Evolutionary conservation across 2,329 filamentous ascomycete genomes (phyloP).

Genomic region (Nemania sp.): DNA sequence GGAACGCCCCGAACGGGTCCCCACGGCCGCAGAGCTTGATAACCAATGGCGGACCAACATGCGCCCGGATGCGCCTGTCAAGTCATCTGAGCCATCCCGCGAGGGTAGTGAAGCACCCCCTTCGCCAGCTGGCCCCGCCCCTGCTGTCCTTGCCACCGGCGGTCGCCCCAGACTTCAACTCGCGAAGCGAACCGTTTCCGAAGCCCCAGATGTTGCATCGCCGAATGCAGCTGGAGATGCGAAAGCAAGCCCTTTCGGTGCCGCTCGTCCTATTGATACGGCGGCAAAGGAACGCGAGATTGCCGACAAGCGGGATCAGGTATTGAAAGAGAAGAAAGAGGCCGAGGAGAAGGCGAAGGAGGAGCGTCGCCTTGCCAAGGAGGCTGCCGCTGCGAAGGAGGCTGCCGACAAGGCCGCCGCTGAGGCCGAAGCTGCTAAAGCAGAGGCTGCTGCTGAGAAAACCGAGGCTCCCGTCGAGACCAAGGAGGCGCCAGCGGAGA

Average conservation of each 20-base stretch:
- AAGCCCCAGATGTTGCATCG: slow-evolving; percentile 66
- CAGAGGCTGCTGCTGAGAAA: slow-evolving; percentile 52
- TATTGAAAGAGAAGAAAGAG: slow-evolving; percentile 84
- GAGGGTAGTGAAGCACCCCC: slow-evolving; percentile 82
- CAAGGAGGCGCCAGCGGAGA: slow-evolving; percentile 26
- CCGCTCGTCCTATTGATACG: slow-evolving; percentile 93
- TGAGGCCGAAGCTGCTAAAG: slow-evolving; percentile 50
- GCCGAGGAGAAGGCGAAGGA: slow-evolving; percentile 88
- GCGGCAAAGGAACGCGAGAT: slow-evolving; percentile 88
- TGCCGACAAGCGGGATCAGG: slow-evolving; percentile 84
- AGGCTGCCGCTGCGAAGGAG: slow-evolving; percentile 69
- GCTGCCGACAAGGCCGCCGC: slow-evolving; percentile 55
- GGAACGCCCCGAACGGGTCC: slow-evolving; percentile 69
- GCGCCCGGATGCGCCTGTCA: slow-evolving; percentile 78
- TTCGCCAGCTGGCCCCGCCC: slow-evolving; percentile 69
- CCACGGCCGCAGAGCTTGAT: slow-evolving; percentile 91
- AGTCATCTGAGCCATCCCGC: slow-evolving; percentile 74
- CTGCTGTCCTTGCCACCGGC: slow-evolving; percentile 66
- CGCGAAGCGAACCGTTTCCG: slow-evolving; percentile 89
- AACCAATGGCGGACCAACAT: slow-evolving; percentile 93
- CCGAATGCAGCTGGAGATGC: slow-evolving; percentile 70
- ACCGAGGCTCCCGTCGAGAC: slow-evolving; percentile 50
- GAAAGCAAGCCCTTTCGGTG: slow-evolving; percentile 94
- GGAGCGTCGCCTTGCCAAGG: slow-evolving; percentile 74
- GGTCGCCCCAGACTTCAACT: slow-evolving; percentile 87